phyloP scores from a whole-genome alignment of 148 eudicot species.

The Rhododendron ferrugineum region DNA sequence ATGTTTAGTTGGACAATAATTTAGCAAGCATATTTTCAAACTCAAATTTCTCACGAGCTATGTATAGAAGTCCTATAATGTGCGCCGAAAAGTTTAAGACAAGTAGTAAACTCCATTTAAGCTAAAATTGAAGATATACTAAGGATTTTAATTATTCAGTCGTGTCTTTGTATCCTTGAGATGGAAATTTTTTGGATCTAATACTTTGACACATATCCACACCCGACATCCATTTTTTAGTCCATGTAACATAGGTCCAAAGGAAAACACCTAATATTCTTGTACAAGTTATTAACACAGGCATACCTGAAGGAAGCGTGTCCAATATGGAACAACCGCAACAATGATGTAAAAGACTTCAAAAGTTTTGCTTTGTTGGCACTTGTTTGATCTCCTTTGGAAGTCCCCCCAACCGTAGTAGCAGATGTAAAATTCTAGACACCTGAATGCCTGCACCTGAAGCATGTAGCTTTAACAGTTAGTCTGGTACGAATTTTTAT shows the following conservation, averaged over 20 bases:
- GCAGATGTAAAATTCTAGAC: conserved; percentile 43
- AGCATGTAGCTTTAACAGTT: not conserved
- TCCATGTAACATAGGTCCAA: not conserved
- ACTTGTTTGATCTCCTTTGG: conserved; percentile 32
- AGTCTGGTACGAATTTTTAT: not conserved
- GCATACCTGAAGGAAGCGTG: conserved; percentile 41
- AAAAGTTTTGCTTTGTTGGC: conserved; percentile 25
- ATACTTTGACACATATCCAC: too few relatives aligned
- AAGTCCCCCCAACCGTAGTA: conserved; percentile 33
- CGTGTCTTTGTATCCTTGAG: not conserved
- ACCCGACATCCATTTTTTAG: too few relatives aligned
- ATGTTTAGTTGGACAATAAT: not conserved
- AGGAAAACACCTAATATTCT: not conserved
- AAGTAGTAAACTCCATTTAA: too few relatives aligned
- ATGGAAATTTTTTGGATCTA: not conserved
- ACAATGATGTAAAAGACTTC: conserved; percentile 22
- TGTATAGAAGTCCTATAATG: not conserved
- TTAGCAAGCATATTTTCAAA: not conserved
- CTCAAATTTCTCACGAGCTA: not conserved
- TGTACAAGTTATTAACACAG: not conserved
- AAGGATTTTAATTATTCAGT: not conserved
- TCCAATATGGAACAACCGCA: conserved; percentile 46
- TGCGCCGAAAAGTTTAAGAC: not conserved
- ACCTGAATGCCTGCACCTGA: conserved; percentile 45
- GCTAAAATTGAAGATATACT: too few relatives aligned